Base-by-base conservation (phyloP, 139 green algal species). In the Pleodorina starrii region DNA sequence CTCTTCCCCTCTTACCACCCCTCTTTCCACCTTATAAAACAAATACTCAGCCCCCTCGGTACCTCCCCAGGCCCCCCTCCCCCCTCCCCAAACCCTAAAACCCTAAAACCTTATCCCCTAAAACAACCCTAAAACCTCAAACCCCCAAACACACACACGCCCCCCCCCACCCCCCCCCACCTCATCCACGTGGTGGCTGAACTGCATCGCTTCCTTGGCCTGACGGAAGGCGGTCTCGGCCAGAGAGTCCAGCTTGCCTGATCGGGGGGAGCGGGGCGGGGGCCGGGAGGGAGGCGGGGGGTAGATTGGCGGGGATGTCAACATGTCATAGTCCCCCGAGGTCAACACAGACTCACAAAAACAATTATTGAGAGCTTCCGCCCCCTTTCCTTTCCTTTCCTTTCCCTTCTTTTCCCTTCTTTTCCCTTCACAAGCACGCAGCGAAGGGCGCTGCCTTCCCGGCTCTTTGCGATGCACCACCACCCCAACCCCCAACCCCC, bases 171-270 rank as follows among this genome's bases (percentile, higher is more conserved):
- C 7, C 50, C 9, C 19, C 23, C 48, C 11, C 32, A 85, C 78
- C 38, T 73, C 9, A 51, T 85, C 78, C 51, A 85, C 78, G 36
- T 85, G 36, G 51, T 4, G 35, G 36, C 51, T 57, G 51, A 85
- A 85, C 35, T 21, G 35, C 2, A 43, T 51, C 25, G 78, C 78
- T 0, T 11, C 36, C 0, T 36, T 35, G 32, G 78, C 78, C 29
- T 32, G 32, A 1, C 36, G 21, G 35, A 42, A 23, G 36, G 78
- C 78, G 16, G 60, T 35, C 36, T 72, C 32, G 5, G 36, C 78
- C 78, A 85, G 78, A 0, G 36, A 16, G 12, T 85, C 78, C 78
- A 85, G 78, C 51, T 85, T 73, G 51, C 17, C 78, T 85, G 78
- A 2, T 5, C 14, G 36, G 48, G 14, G 17, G 19, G 50, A 12